Conservation (phyloP, 495 filamentous ascomycete species). For the Podospora sp. region DNA sequence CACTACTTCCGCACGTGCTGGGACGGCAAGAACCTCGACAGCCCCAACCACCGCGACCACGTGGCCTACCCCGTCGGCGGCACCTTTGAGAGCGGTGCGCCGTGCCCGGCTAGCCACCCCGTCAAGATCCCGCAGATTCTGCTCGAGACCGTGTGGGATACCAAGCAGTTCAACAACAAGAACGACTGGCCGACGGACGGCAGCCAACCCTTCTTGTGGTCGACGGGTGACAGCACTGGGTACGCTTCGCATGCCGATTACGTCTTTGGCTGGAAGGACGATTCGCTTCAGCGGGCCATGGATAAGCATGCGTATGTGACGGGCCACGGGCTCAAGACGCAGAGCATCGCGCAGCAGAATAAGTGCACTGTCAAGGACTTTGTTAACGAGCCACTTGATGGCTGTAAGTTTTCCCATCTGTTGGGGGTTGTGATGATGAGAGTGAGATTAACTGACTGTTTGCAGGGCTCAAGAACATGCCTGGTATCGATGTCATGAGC, state of each 20-base stretch:
- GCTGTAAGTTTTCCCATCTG: conserved; percentile 25
- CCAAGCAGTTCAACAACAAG: conserved; percentile 41
- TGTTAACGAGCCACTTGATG: conserved; percentile 44
- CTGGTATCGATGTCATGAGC: not conserved
- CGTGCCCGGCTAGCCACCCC: conserved; percentile 37
- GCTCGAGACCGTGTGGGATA: conserved; percentile 48
- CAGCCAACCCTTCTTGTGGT: conserved; percentile 52
- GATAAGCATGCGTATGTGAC: conserved; percentile 39
- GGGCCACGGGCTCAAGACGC: conserved; percentile 36
- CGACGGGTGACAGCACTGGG: conserved; percentile 41
- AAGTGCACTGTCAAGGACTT: conserved; percentile 35
- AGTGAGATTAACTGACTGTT: not conserved
- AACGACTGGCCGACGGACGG: conserved; percentile 45
- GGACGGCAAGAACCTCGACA: conserved; percentile 36
- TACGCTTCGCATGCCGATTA: conserved; percentile 45
- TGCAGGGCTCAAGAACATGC: not conserved
- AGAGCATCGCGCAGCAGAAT: conserved; percentile 39
- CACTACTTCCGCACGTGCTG: conserved; percentile 37
- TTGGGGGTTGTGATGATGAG: too few relatives aligned
- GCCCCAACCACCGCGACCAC: conserved; percentile 39
- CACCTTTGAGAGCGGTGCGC: conserved; percentile 38
- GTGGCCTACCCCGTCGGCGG: conserved; percentile 40
- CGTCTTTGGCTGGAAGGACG: conserved; percentile 45
- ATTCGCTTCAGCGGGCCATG: conserved; percentile 42
- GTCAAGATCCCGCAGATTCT: conserved; percentile 42